phyloP scores from a whole-genome alignment of 345 rosid species.

The Populus nigra region DNA sequence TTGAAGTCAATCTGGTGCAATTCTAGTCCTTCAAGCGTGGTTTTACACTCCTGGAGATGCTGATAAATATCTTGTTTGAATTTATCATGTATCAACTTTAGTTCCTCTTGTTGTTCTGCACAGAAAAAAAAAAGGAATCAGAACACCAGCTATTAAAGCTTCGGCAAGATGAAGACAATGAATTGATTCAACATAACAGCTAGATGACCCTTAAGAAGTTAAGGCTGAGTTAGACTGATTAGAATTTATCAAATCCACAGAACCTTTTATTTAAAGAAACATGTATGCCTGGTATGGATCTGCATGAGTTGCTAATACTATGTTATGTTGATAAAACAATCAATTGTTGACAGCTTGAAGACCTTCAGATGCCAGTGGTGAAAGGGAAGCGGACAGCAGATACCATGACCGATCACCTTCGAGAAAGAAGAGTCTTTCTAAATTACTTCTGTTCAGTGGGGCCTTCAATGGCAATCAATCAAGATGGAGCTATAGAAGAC shows the following conservation, averaged over 20 bases:
- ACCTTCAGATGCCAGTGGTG: too few relatives aligned
- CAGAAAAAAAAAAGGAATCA: background rate
- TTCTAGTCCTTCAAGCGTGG: constrained; percentile 58
- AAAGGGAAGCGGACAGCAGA: too few relatives aligned
- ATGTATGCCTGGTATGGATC: background rate
- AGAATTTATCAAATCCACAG: background rate
- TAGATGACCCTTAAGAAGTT: background rate
- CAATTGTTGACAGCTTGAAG: background rate
- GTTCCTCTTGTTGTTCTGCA: constrained; percentile 72
- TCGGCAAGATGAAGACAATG: background rate
- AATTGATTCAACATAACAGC: background rate
- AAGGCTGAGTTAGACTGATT: background rate
- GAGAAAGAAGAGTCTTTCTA: too few relatives aligned
- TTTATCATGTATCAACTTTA: constrained; percentile 60
- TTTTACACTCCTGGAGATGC: constrained; percentile 59
- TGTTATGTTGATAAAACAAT: background rate
- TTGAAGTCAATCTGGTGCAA: constrained; percentile 58
- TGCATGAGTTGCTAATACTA: background rate
- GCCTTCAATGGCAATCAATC: too few relatives aligned
- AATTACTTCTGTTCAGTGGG: too few relatives aligned
- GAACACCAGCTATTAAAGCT: constrained; percentile 1
- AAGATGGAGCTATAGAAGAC: too few relatives aligned
- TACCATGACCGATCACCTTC: too few relatives aligned
- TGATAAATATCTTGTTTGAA: constrained; percentile 59
- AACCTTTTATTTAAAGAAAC: background rate